A percentile compares a stretch with the other conserved stretches of the same genome.
Evolutionary conservation across 1,284 basidiomycete species (phyloP).

Genomic region (Rhodotorula sp.): DNA sequence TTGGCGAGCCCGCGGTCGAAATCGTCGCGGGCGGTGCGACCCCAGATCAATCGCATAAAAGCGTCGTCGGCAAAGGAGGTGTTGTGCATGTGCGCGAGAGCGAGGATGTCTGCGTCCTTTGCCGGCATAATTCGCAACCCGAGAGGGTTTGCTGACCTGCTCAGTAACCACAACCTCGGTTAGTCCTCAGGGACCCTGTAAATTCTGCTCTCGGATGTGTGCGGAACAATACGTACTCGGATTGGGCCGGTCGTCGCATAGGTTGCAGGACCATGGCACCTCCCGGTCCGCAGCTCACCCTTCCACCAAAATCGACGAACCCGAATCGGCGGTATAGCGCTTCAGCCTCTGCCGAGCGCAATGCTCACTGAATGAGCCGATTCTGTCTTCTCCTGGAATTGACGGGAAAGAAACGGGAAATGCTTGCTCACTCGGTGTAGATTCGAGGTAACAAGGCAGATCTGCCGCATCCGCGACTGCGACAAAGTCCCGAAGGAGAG

Average conservation of each 20-base stretch:
- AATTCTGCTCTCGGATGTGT: too few species aligned
- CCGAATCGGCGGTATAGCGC: not conserved
- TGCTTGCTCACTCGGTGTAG: not conserved
- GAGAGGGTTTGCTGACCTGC: too few species aligned
- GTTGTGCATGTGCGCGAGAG: not conserved
- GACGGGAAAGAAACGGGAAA: too few species aligned
- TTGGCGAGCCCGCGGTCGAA: not conserved
- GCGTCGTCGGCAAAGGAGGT: not conserved
- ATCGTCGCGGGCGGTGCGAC: not conserved
- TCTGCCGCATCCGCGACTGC: not conserved
- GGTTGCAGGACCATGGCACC: not conserved
- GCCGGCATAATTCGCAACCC: too few species aligned
- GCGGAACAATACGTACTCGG: not conserved
- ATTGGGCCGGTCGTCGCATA: not conserved
- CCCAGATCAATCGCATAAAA: not conserved
- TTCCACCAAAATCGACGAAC: not conserved
- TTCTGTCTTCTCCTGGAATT: not conserved
- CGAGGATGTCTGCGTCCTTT: not conserved
- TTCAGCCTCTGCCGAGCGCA: not conserved
- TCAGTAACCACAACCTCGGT: too few species aligned
- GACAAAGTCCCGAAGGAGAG: not conserved
- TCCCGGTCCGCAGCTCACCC: not conserved
- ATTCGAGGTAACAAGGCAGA: conserved; percentile 1
- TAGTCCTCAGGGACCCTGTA: too few species aligned
- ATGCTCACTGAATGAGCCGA: not conserved